A percentile compares a stretch with the other conserved stretches of the same genome.
phyloP scores from a whole-genome alignment of 1,284 basidiomycete genomes.

The Acaromyces ingoldii region DNA sequence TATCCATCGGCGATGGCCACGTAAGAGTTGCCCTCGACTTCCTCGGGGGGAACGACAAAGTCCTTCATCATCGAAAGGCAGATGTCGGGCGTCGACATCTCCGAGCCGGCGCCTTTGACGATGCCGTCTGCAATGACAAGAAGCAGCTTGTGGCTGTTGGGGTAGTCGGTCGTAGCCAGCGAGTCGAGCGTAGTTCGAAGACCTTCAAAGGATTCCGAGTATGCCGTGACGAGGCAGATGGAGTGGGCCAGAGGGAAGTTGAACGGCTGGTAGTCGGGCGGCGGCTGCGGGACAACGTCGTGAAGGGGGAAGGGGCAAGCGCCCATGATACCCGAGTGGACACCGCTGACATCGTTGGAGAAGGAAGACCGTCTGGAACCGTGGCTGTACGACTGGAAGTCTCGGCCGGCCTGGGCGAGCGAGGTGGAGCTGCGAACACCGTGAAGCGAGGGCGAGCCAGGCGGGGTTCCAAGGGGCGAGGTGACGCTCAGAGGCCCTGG shows the following conservation, averaged over 20 bases:
- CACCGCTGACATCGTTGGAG: slow-evolving; percentile 25
- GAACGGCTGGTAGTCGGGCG: slow-evolving; percentile 86
- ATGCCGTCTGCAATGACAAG: slow-evolving; percentile 96
- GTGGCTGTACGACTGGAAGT: slow-evolving; percentile 14
- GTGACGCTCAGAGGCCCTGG: slow-evolving; percentile 24
- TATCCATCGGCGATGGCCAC: slow-evolving; percentile 98
- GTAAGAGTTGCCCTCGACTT: slow-evolving; percentile 92
- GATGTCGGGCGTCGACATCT: slow-evolving; percentile 69
- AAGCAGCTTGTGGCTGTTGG: slow-evolving; percentile 94
- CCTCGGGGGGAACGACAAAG: slow-evolving; percentile 71
- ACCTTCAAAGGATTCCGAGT: slow-evolving; percentile 95
- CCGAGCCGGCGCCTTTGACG: slow-evolving; percentile 71
- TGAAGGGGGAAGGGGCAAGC: slow-evolving; percentile 74
- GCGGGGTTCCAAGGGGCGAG: slow-evolving; percentile 58
- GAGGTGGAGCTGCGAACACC: slow-evolving; percentile 79
- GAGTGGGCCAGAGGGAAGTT: slow-evolving; percentile 90
- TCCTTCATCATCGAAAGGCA: slow-evolving; percentile 97
- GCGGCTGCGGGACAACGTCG: slow-evolving; percentile 87
- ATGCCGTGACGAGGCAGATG: slow-evolving; percentile 95
- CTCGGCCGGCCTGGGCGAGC: slow-evolving; percentile 51
- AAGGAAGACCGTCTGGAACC: slow-evolving; percentile 40
- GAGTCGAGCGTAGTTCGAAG: slow-evolving; percentile 95
- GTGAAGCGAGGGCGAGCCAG: slow-evolving; percentile 69
- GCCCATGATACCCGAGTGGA: slow-evolving; percentile 26
- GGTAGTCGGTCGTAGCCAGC: slow-evolving; percentile 95